phyloP scores from a whole-genome alignment of 2,329 filamentous ascomycete species.

The Didymosphaeria variabile region DNA sequence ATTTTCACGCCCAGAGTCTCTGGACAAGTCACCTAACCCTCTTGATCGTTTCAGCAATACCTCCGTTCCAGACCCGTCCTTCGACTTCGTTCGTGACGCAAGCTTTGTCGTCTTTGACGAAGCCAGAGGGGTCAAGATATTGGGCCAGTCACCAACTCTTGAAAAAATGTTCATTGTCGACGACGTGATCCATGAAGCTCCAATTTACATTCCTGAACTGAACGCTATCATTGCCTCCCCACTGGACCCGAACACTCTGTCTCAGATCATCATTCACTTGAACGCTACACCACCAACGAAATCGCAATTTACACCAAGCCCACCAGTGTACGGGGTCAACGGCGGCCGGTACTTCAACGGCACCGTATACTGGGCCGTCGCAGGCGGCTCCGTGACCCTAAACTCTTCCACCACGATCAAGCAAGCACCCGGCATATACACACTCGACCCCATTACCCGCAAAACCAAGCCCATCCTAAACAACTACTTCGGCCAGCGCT shows the following conservation, averaged over 20 bases:
- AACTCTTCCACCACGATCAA: slow-evolving; percentile 2
- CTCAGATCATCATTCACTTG: slow-evolving; percentile 1
- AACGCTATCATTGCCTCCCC: slow-evolving; percentile 17
- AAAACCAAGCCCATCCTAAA: slow-evolving; percentile 1
- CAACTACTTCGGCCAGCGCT: slow-evolving; percentile 5
- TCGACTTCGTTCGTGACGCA: slow-evolving; percentile 27
- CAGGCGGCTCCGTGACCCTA: background rate
- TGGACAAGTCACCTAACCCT: background rate
- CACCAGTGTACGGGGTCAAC: background rate
- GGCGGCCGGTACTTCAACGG: background rate
- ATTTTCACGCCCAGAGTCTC: background rate
- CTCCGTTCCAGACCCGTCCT: slow-evolving; percentile 27
- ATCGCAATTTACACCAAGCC: background rate
- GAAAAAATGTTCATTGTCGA: slow-evolving; percentile 25
- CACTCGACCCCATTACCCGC: background rate
- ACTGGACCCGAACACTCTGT: background rate
- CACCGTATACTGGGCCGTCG: slow-evolving; percentile 2
- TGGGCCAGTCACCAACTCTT: slow-evolving; percentile 27
- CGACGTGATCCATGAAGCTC: slow-evolving; percentile 19
- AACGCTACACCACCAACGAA: background rate
- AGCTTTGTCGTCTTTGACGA: slow-evolving; percentile 39
- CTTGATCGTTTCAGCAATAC: slow-evolving; percentile 1
- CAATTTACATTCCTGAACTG: slow-evolving; percentile 19
- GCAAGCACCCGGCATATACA: slow-evolving; percentile 2
- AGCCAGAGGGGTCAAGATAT: slow-evolving; percentile 23